Conservation (phyloP, 805 yeast species). For the Lipomyces lipofer region DNA sequence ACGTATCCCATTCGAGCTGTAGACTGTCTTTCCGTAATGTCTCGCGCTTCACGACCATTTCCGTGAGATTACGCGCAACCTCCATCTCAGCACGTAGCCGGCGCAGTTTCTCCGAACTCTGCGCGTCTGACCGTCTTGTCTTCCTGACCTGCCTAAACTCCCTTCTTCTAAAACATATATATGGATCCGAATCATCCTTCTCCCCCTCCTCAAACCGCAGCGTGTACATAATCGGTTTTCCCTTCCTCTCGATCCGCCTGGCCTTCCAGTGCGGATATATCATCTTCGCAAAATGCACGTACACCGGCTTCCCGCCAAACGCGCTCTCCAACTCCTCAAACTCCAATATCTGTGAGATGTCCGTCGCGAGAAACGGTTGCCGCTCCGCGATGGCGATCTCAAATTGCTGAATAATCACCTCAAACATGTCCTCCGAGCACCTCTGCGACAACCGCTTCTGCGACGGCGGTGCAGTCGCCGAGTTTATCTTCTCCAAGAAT, state of each 20-base stretch:
- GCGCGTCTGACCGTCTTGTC: conserved; percentile 90
- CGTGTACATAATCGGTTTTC: conserved; percentile 69
- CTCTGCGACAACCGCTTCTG: no score
- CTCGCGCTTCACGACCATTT: conserved; percentile 75
- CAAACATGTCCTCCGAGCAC: conserved; percentile 84
- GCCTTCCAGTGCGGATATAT: conserved; percentile 80
- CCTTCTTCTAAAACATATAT: conserved; percentile 91
- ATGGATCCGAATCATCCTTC: conserved; percentile 92
- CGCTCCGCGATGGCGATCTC: conserved; percentile 74
- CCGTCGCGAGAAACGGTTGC: conserved; percentile 87
- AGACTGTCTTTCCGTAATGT: conserved; percentile 59
- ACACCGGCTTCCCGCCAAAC: conserved; percentile 17
- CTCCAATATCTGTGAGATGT: conserved; percentile 71
- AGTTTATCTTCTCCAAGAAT: conserved; percentile 53
- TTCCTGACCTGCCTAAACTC: conserved; percentile 94
- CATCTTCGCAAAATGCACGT: conserved; percentile 54
- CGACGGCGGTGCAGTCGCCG: conserved; percentile 34
- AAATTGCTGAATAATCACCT: conserved; percentile 67
- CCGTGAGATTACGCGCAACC: conserved; percentile 67
- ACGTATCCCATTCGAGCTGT: conserved; percentile 63
- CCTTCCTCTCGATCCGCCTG: conserved; percentile 68
- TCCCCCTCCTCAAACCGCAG: conserved; percentile 86
- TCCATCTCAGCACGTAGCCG: conserved; percentile 72
- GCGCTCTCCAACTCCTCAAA: conserved; percentile 61
- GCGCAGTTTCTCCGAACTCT: conserved; percentile 81